phyloP scores from a whole-genome alignment of 306 rosid genomes.

The Oxytropis ochrocephala region DNA sequence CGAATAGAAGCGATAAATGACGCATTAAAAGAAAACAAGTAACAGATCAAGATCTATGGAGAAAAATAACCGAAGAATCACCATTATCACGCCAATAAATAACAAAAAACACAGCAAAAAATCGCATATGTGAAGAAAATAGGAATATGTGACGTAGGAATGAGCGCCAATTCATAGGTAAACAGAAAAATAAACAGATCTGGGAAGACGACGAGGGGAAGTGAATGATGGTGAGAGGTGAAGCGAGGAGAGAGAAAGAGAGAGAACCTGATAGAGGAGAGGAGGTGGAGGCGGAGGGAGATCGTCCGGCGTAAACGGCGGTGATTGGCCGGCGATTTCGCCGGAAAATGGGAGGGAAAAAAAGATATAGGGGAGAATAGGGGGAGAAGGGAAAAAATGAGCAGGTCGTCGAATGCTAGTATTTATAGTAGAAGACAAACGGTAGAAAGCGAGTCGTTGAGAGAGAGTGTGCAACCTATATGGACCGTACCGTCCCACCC shows the following conservation, averaged over 20 bases:
- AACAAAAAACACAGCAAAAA: not conserved
- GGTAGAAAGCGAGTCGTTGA: not conserved
- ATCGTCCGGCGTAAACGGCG: slow-evolving; percentile 26
- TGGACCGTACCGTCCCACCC: slow-evolving; percentile 21
- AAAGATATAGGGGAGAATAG: not conserved
- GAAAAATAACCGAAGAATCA: not conserved
- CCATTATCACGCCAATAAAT: not conserved
- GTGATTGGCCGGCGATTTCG: slow-evolving; percentile 37
- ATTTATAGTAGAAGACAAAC: slow-evolving; percentile 40
- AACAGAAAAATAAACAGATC: slow-evolving; percentile 38
- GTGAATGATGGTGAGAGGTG: not conserved
- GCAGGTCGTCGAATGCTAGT: accelerated
- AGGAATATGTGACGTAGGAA: not conserved
- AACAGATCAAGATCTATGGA: slow-evolving; percentile 50
- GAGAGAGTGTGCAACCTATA: slow-evolving; percentile 3
- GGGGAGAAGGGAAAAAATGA: slow-evolving; percentile 25
- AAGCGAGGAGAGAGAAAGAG: not conserved
- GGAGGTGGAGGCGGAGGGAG: not conserved
- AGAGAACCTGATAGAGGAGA: slow-evolving; percentile 32
- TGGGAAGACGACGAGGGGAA: slow-evolving; percentile 8
- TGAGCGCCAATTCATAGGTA: slow-evolving; percentile 1
- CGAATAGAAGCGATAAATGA: not conserved
- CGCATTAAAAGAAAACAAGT: slow-evolving; percentile 9
- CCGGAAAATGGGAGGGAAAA: slow-evolving; percentile 27
- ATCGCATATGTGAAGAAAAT: not conserved